A percentile compares a stretch with the other conserved stretches of the same genome.
phyloP scores from a whole-genome alignment of 2,329 filamentous ascomycete genomes.

The Epichloe bromicola region DNA sequence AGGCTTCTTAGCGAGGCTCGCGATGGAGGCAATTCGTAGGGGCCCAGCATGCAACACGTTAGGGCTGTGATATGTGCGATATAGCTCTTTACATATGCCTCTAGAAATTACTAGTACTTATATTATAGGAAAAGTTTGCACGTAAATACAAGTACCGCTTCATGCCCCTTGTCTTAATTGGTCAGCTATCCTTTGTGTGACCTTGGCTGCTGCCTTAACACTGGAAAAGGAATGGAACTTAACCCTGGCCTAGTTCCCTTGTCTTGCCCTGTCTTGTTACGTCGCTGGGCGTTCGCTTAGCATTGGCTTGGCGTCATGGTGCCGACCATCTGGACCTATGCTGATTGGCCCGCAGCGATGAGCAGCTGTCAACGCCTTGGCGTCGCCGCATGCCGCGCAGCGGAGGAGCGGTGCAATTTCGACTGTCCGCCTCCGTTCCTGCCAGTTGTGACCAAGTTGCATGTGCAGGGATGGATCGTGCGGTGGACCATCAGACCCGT shows the following conservation, averaged over 20 bases:
- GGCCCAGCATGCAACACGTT: too few species aligned
- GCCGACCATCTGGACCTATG: background rate
- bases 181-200: too few species aligned
- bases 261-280: background rate
- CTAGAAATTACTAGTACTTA: too few species aligned
- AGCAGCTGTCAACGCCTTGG: background rate
- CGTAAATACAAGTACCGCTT: too few species aligned
- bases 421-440: slow-evolving; percentile 14
- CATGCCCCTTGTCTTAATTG: too few species aligned
- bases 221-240: too few species aligned
- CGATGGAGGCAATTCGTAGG: too few species aligned
- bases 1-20: too few species aligned
- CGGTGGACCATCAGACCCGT: background rate
- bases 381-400: background rate
- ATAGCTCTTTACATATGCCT: too few species aligned
- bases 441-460: background rate
- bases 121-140: too few species aligned
- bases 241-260: background rate
- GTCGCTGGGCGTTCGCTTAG: background rate
- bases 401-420: slow-evolving; percentile 19
- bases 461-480: background rate
- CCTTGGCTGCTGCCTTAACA: too few species aligned
- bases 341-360: background rate
- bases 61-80: too few species aligned
- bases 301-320: background rate